Base-by-base conservation (phyloP, 2,329 filamentous ascomycete species). In the Hypomyces rosellus region DNA sequence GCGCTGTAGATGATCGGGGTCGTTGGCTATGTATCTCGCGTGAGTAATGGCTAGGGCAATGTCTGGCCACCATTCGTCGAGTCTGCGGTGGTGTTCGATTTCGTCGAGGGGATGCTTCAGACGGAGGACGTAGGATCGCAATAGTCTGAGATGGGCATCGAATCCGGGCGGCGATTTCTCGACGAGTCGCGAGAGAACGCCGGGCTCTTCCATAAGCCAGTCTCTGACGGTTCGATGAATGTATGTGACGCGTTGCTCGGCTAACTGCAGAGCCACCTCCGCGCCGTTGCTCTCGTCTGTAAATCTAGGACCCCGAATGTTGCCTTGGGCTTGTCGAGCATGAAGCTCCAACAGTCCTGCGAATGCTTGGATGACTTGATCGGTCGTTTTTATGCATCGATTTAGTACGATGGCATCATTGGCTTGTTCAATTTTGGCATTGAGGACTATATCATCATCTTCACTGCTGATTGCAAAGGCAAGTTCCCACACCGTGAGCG, bases 41-140 rank as follows among this genome's bases (percentile, higher is more conserved):
- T 70, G 68, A 1, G 67, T 64, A 55, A 70, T 60, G n/a, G 67
- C 64, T 2, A 70, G 59, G 0, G 61, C 63, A 46, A 70, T 67
- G 5, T 66, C 67, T 0, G 67, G 67, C 41, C 66, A 70, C 68
- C 67, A 70, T 38, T 70, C 67, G 15, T 70, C 68, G 13, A 70
- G 53, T 2, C 67, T 56, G 5, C 68, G 65, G 16, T 70, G 68
- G 37, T 63, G 64, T 46, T 70, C 67, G 14, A 67, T 51, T 20
- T 61, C 57, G n/a, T 65, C 63, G 0, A 70, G 57, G 0, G 67
- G 59, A 4, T 55, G 34, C 49, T 68, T 69, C 44, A 69, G 57
- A 1, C 60, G 65, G 0, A 69, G 57, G 2, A 69, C 48, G 43
- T 68, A 63, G 0, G 65, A 68, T n/a, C 63, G 53, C 13, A 69